phyloP scores from a whole-genome alignment of 1,284 basidiomycete species.

The Waitea zeae region DNA sequence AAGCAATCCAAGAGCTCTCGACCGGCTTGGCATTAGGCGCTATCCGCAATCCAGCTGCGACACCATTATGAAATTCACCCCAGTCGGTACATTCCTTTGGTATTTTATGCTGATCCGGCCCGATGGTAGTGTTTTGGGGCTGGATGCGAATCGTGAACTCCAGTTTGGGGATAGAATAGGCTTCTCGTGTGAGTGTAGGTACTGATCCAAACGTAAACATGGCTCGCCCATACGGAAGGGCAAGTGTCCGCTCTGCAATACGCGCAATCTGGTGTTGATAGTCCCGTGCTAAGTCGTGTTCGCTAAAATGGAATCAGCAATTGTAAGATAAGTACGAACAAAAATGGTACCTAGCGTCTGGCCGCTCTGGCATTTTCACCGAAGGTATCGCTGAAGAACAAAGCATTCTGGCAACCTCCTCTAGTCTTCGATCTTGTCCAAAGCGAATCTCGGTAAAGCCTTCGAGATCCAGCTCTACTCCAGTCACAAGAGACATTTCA shows the following conservation, averaged over 20 bases:
- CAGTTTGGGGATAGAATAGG: slow-evolving; percentile 66
- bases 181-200: slow-evolving; percentile 51
- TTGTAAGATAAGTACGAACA: slow-evolving; percentile 1
- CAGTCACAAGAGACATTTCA: slow-evolving; percentile 38
- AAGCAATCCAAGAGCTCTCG: slow-evolving; percentile 87
- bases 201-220: slow-evolving; percentile 78
- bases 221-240: slow-evolving; percentile 73
- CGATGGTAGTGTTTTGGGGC: slow-evolving; percentile 44
- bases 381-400: slow-evolving; percentile 57
- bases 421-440: slow-evolving; percentile 69
- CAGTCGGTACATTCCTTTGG: slow-evolving; percentile 60
- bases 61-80: slow-evolving; percentile 97
- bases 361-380: slow-evolving; percentile 50
- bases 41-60: slow-evolving; percentile 78
- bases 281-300: slow-evolving; percentile 65
- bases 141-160: slow-evolving; percentile 65
- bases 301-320: slow-evolving; percentile 23
- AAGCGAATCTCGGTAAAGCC: slow-evolving; percentile 75
- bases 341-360: slow-evolving; percentile 46
- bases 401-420: slow-evolving; percentile 78
- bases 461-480: slow-evolving; percentile 51
- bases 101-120: slow-evolving; percentile 50
- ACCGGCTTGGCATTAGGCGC: slow-evolving; percentile 61
- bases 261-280: slow-evolving; percentile 66
- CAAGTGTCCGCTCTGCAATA: slow-evolving; percentile 71